Percentiles rank a stretch among this genome's conserved stretches.
Evolutionary conservation across 345 rosid genomes (phyloP).

Genomic region (Populus euphratica): DNA sequence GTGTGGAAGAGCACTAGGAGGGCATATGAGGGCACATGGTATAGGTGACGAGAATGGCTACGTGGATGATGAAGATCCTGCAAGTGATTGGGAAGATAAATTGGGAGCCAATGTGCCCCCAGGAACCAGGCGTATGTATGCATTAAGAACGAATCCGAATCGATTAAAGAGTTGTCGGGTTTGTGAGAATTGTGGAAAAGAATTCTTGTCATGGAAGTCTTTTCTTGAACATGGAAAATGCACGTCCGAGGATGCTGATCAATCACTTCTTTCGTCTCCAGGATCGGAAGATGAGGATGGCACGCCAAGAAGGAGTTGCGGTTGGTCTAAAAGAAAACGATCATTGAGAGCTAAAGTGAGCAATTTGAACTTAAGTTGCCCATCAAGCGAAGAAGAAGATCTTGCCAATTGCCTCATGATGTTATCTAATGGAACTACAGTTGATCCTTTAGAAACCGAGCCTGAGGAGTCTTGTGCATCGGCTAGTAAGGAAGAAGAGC

Average conservation of each 20-base stretch:
- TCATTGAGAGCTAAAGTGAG: constrained; percentile 51
- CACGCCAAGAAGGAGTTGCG: constrained; percentile 23
- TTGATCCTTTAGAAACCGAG: constrained; percentile 44
- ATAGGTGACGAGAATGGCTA: constrained; percentile 51
- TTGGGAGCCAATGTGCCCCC: constrained; percentile 38
- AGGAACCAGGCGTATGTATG: constrained; percentile 56
- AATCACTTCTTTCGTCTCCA: constrained; percentile 41
- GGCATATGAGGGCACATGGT: constrained; percentile 86
- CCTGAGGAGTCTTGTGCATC: constrained; percentile 71
- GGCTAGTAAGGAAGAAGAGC: constrained; percentile 59
- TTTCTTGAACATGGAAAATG: constrained; percentile 79
- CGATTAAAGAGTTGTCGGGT: constrained; percentile 55
- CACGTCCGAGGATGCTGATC: constrained; percentile 42
- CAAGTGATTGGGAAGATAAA: constrained; percentile 53
- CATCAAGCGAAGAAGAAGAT: constrained; percentile 85
- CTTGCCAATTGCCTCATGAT: constrained; percentile 87
- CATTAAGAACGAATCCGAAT: constrained; percentile 60
- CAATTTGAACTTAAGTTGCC: constrained; percentile 31
- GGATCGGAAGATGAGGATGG: constrained; percentile 44
- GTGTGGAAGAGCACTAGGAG: constrained; percentile 70
- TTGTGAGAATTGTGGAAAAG: constrained; percentile 74
- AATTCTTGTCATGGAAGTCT: constrained; percentile 76
- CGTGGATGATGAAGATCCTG: constrained; percentile 50
- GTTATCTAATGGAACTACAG: constrained; percentile 64
- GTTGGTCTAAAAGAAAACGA: constrained; percentile 70